Base-by-base conservation (phyloP, 208 protist genomes). In the Leishmania gerbilli region DNA sequence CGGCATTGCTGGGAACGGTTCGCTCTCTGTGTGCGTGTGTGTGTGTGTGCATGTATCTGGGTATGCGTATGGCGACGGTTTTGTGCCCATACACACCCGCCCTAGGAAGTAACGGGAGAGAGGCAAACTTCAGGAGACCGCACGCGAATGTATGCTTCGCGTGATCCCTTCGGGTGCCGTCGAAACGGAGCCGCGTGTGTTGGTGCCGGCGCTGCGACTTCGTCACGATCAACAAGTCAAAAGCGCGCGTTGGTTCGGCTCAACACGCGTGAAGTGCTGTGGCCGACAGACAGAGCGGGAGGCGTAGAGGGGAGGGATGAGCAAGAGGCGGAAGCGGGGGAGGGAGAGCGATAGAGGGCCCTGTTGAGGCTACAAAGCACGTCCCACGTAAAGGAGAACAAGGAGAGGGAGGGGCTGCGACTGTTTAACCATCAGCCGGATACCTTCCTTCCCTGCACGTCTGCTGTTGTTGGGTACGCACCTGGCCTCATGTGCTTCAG, bases 1-100 rank as follows among this genome's bases (percentile, higher is more conserved):
- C 9, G 92, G 84, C 91, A 94, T 94, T 69, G 76, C 51, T 85
- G 31, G 11, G 6, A 64, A 42, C 13, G 17, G 42, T 71, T 3
- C 60, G 8, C 2, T 65, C 53, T 58, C 8, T 86, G 51, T 71
- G 47, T 79, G 60, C 42, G 62, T 84, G 67, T 53, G 40, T 74
- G 37, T 37, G 37, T 40, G 37, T 40, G 45, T 74, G 15, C 7
- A 7, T 74, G 71, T 56, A 24, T 49, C 3, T 47, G 47, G 37
- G 49, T 65, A 60, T 69, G 42, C 62, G 69, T 53, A 47, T 64
- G 31, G 62, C 42, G 47, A 24, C 47, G 37, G 34, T n/a, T n/a
- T 78, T 79, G 49, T 81, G 27, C 19, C 13, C 34, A 65, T 51
- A 79, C 37, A 71, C 42, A 83, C 37, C 31, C 40, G 3, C 15